Conservation (phyloP, 441 rosid species). For the Erodium texanum region DNA sequence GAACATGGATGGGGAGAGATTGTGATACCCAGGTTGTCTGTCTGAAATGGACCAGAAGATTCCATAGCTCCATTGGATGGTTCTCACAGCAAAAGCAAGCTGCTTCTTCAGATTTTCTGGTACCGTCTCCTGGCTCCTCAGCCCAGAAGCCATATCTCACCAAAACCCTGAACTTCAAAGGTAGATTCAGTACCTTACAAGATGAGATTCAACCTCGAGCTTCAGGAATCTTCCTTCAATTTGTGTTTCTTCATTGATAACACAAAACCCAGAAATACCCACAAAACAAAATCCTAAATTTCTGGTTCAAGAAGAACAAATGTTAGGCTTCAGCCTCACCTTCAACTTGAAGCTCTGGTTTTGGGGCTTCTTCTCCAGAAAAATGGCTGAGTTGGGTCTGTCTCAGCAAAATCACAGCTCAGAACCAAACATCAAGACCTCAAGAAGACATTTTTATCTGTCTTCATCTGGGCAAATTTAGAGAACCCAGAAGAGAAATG, state of each 20-base stretch:
- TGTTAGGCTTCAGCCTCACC: background rate
- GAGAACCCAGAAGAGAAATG: background rate
- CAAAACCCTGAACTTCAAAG: too few relatives aligned
- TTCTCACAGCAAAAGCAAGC: conserved; percentile 49
- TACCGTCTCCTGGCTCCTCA: conserved; percentile 22
- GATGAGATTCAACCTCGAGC: conserved; percentile 1
- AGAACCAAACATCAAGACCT: background rate
- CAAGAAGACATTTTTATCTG: background rate
- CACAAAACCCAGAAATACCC: background rate
- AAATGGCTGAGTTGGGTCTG: background rate
- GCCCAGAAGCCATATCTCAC: too few relatives aligned
- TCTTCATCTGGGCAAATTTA: background rate
- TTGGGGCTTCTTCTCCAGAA: too few relatives aligned
- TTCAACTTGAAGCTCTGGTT: too few relatives aligned
- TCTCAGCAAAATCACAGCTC: background rate
- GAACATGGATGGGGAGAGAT: background rate
- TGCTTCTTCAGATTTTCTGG: conserved; percentile 34
- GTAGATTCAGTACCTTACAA: background rate
- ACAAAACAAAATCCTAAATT: background rate
- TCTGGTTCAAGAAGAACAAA: background rate
- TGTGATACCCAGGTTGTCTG: conserved; percentile 42
- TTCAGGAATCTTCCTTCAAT: background rate
- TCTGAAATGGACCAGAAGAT: conserved; percentile 52
- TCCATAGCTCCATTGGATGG: conserved; percentile 59
- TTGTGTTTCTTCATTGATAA: background rate